Evolutionary conservation across 1,139 yeast genomes (phyloP).

Genomic region (Diutina sp.): DNA sequence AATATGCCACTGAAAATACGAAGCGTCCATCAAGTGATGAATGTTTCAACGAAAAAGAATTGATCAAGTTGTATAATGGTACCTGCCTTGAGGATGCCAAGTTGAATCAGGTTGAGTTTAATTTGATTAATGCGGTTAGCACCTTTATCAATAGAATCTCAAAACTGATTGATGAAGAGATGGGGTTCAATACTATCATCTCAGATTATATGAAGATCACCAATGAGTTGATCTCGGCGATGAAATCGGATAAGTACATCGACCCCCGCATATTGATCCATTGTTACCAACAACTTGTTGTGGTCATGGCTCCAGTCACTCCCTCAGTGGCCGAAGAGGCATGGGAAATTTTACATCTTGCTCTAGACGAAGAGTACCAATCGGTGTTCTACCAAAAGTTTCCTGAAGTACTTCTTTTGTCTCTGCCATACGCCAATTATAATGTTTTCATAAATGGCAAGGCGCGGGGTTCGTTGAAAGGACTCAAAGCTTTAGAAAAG

Average conservation of each 20-base stretch:
- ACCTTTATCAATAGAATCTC: slow-evolving; percentile 37
- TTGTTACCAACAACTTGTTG: slow-evolving; percentile 39
- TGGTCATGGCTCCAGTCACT: slow-evolving; percentile 57
- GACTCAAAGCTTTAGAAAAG: slow-evolving; percentile 18
- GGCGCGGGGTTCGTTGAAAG: slow-evolving; percentile 15
- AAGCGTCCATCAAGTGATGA: background rate
- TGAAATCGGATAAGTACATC: slow-evolving; percentile 15
- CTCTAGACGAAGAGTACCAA: slow-evolving; percentile 21
- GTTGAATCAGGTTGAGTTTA: slow-evolving; percentile 15
- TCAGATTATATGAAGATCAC: slow-evolving; percentile 87
- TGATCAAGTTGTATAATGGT: background rate
- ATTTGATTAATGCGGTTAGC: slow-evolving; percentile 47
- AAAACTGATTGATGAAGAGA: slow-evolving; percentile 41
- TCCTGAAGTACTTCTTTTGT: slow-evolving; percentile 33
- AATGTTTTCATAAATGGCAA: slow-evolving; percentile 63
- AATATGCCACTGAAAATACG: background rate
- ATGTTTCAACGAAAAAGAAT: background rate
- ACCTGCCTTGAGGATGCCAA: background rate
- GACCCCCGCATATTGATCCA: slow-evolving; percentile 20
- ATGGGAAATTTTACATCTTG: slow-evolving; percentile 41
- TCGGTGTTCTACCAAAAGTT: slow-evolving; percentile 43
- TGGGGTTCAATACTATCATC: slow-evolving; percentile 71
- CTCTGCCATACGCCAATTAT: slow-evolving; percentile 23
- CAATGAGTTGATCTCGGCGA: slow-evolving; percentile 31
- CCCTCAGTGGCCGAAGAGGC: slow-evolving; percentile 81